Conservation (phyloP, 768 basidiomycete species). For the Phlebiopsis gigantea region DNA sequence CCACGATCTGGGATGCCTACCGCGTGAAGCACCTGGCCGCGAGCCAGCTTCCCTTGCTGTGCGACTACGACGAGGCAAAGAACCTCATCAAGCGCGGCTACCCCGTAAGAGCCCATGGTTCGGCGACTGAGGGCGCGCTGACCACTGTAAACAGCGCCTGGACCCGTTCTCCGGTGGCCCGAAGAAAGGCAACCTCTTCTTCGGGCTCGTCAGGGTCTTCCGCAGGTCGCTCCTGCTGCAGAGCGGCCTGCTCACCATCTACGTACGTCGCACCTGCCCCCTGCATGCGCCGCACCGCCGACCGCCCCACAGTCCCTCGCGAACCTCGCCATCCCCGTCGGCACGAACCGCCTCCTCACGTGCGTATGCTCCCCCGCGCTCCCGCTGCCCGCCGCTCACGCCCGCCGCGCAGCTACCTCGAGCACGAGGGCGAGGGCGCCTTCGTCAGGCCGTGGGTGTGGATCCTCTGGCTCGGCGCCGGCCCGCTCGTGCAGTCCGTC, state of each 20-base stretch:
- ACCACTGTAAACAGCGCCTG: constrained; percentile 22
- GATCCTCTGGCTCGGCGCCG: constrained; percentile 31
- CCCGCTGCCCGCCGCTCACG: too few relatives aligned
- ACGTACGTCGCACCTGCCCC: constrained; percentile 3
- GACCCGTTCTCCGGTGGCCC: constrained; percentile 31
- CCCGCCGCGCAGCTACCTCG: constrained; percentile 27
- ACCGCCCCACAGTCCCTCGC: constrained; percentile 11
- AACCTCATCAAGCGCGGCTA: constrained; percentile 24
- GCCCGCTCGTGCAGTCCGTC: constrained; percentile 8
- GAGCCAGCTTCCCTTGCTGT: constrained; percentile 31
- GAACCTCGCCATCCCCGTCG: constrained; percentile 17
- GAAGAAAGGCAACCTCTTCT: constrained; percentile 29
- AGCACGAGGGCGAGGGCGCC: constrained; percentile 30
- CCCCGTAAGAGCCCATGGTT: constrained; percentile 21
- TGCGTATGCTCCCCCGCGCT: constrained; percentile 15
- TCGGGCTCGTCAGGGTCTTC: constrained; percentile 28
- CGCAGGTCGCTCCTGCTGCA: background rate
- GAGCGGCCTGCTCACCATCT: constrained; percentile 5
- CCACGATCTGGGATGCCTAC: constrained; percentile 26
- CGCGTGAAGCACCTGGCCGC: constrained; percentile 25
- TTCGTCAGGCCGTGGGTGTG: constrained; percentile 44
- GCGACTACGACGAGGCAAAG: constrained; percentile 25
- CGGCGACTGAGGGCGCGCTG: too few relatives aligned
- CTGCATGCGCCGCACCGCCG: background rate
- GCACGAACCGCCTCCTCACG: constrained; percentile 36